Evolutionary conservation across 2,329 filamentous ascomycete genomes (phyloP), one percentile per base, ranked within the genome.

Genomic region (Fusarium sp.): DNA sequence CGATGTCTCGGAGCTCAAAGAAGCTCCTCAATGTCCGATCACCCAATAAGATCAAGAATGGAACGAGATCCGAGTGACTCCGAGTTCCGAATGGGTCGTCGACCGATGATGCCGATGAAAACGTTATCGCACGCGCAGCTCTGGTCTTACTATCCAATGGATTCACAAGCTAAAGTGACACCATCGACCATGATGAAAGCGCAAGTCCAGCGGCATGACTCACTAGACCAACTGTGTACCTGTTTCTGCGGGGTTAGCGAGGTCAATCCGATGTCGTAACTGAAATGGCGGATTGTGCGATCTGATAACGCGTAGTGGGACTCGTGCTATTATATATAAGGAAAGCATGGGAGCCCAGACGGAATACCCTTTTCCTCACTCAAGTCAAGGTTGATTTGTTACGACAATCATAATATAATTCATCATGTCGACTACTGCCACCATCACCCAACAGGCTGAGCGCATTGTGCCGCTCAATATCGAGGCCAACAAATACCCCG

Each of bases 251-350:
- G 63, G 31, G 20, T 47, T 8, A 13, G 6, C 7, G 5, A n/a
- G 0, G 20, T 15, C 16, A 41, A 15, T 38, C 22, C 7, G 3
- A 55, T 68, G 65, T 63, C 65, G 65, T 31, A 64, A 68, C 24
- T 39, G 11, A n/a, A 10, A n/a, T 35, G 13, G 20, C 28, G 44
- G 33, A 69, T 68, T 69, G 28, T 69, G 65, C n/a, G 22, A 68
- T 67, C 28, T 56, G 15, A 26, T 28, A 24, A 15, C 48, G 24
- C 30, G 15, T 28, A 16, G 38, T 26, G 61, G 18, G 11, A 13
- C 7, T 4, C 1, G 7, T 31, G 14, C 3, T 3, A n/a, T 24
- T 9, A 18, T 67, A 66, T 67, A 67, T 45, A 26, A 30, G 9
- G 9, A 14, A 26, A 22, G 16, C 10, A 31, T 24, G 39, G 3